Evolutionary conservation across 176 grass and related monocot genomes (phyloP).

Genomic region (Poa annua): DNA sequence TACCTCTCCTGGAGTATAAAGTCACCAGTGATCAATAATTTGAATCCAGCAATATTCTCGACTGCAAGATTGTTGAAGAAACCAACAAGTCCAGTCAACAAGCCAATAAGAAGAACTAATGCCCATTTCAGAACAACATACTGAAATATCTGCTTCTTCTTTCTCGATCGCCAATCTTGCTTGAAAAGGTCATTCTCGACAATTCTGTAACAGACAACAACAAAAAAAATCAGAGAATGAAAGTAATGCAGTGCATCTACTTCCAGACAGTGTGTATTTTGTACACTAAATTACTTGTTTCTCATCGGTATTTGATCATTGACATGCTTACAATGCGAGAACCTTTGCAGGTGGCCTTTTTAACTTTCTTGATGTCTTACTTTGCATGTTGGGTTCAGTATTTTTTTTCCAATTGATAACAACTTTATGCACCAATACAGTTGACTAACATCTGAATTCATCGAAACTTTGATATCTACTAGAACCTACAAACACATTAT

Average conservation of each 20-base stretch:
- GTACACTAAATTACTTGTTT: background rate
- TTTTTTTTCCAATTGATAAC: no score
- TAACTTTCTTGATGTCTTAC: slow-evolving; percentile 25
- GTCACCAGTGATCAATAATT: slow-evolving; percentile 77
- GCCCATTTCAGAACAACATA: slow-evolving; percentile 94
- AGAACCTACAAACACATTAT: background rate
- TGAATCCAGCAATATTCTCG: slow-evolving; percentile 95
- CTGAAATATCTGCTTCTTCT: slow-evolving; percentile 88
- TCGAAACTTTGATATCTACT: background rate
- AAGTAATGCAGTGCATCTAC: background rate
- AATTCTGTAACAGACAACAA: slow-evolving; percentile 53
- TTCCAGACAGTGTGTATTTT: background rate
- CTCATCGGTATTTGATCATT: background rate
- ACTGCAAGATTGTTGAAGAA: slow-evolving; percentile 96
- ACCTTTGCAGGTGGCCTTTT: background rate
- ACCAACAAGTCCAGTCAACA: slow-evolving; percentile 75
- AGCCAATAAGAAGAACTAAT: slow-evolving; percentile 81
- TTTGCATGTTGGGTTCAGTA: background rate
- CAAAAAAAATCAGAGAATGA: background rate
- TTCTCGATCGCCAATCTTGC: slow-evolving; percentile 93
- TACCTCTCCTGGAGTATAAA: slow-evolving; percentile 87
- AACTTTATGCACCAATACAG: no score
- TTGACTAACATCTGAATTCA: background rate
- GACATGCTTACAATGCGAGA: background rate
- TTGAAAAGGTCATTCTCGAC: slow-evolving; percentile 94